Evolutionary conservation across 148 eudicot genomes (phyloP), one percentile per base, ranked within the genome.

Genomic region (Vaccinium corymbosum): DNA sequence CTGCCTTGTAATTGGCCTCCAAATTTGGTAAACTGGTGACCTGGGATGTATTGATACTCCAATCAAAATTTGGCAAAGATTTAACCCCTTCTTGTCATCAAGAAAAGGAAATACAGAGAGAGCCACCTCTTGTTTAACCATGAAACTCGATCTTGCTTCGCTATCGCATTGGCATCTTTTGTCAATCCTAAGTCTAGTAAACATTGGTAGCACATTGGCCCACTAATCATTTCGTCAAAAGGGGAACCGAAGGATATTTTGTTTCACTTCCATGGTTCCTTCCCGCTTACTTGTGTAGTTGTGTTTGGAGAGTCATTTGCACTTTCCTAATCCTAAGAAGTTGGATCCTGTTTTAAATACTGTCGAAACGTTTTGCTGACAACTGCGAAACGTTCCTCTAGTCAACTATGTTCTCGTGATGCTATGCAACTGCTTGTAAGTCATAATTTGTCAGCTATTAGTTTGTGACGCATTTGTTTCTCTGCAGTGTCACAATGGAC

Each of bases 401-500:
- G 50, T 75, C 7, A 20, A 22, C 51, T 25, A 14, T 51, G 6
- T 78, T 13, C 27, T 51, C 27, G 32, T 14, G 80, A 78, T 78
- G 80, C 61, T 52, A 25, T 27, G 56, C 17, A 48, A 29, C 42
- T 51, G 42, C 61, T 25, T 52, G 32, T 14, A 52, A 25, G 1
- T 20, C 61, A 78, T 27, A 32, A 25, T 52, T 78, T 51, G 38
- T 78, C 61, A 22, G 61, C 20, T 51, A 55, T 5, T 78, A 27
- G 32, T 78, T 55, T 14, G 42, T 78, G 80, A 78, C 59, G 0
- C 6, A 12, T 49, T 76, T 77, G 61, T 77, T 77, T 25, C 42
- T 77, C 61, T 78, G 89, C 97, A 96, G 98, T 94, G 98, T 86
- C 98, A 90, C 90, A 94, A 94, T 84, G 98, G 98, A 68, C 98